Base-by-base conservation (phyloP, 163 green algal genomes). In the Chlamydomonas reinhardtii region DNA sequence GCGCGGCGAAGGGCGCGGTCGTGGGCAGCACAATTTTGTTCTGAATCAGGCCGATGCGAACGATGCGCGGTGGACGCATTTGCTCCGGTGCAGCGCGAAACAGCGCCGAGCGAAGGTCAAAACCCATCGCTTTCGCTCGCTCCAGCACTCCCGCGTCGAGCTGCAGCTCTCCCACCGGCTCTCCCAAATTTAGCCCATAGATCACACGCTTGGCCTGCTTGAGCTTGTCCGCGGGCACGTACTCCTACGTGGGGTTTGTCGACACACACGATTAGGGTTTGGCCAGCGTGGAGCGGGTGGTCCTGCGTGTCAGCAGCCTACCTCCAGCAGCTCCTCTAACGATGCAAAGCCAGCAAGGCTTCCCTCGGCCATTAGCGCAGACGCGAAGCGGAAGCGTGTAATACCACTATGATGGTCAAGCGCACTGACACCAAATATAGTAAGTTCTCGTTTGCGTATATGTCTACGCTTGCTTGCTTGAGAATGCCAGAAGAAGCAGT, bases 31-130 rank as follows among this genome's bases (percentile, higher is more conserved):
- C 85, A 39, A 98, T 97, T 32, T 89, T 84, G 85, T 99, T 96
- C 85, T 99, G 97, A 12, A 99, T 91, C 32, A 99, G 85, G 0
- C 93, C 97, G 52, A 99, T 92, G 1, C 91, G 81, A 17, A 98
- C 93, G 22, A 95, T 39, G 0, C 95, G 92, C 8, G 97, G 94
- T 12, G 83, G 64, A 0, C 97, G 90, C 61, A 98, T 75, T 91
- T 99, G 93, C 92, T 99, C 97, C 12, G 77, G 69, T 12, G 89
- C 89, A 24, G 97, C 98, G 0, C 35, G 86, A 73, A 99, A 98
- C 8, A 39, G 37, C 81, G 94, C 98, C 9, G 68, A 91, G 69
- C 97, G 90, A n/a, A 98, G 59, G 83, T 97, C 93, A 90, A 95
- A 96, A 69, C 86, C 83, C 52, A 76, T 82, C 31, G 25, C 32